Evolutionary conservation across 2,329 filamentous ascomycete species (phyloP), one percentile per base, ranked within the genome.

Genomic region (Hypoxylon sp.): DNA sequence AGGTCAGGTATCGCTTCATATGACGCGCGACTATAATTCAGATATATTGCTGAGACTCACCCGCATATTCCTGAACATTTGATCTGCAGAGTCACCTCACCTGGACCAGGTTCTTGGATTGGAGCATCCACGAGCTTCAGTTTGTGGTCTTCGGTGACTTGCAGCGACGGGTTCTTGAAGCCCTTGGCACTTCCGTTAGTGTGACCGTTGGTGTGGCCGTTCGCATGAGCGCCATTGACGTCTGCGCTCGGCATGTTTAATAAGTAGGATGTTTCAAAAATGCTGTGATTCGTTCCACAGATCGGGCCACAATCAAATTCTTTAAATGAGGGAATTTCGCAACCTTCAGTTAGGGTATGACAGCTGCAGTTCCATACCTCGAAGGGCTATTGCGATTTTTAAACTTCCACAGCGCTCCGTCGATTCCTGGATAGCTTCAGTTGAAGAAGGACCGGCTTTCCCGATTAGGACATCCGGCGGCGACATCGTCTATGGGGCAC

Each of bases 51-150:
- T 13, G 29, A 32, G 24, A 65, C 78, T 73, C 78, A 88, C 83
- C 89, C 89, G 78, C 89, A 91, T 39, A 91, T 87, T 47, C 89
- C 89, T 2, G 88, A 90, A 1, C 85, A 84, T 74, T 88, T 89
- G 71, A 91, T 83, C 66, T 91, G 88, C 8, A 91, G 72, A 1
- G 90, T 78, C 1, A 87, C 88, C 69, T 91, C 86, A 15, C 85
- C 86, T 6, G 79, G 78, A 6, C 80, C 79, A 2, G 88, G 88
- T 29, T 82, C 82, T 70, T 84, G 82, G 1, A 90, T 83, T 6
- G 88, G 88, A 0, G 86, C 86, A 48, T 90, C 84, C 29, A 85
- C 81, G 11, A 83, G 75, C 74, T 89, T 89, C 60, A 91, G 74
- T 4, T 81, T 80, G 73, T 90, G 88, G 73, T 90, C 87, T 50